A percentile compares a stretch with the other conserved stretches of the same genome.
Evolutionary conservation across 805 yeast genomes (phyloP).

Genomic region (Yueomyces sinensis): DNA sequence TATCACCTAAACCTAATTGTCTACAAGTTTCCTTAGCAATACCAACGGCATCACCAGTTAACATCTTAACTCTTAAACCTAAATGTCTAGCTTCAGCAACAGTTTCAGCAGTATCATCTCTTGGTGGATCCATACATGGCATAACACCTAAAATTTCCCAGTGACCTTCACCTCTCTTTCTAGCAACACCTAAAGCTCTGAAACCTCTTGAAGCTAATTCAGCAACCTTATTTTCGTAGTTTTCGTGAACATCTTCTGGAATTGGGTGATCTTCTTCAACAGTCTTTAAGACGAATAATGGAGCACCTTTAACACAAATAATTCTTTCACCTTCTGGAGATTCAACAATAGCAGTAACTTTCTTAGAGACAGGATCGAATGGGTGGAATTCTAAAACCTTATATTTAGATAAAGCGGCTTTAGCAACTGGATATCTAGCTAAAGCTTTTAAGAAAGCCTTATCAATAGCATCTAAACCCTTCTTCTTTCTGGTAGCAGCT

Average conservation of each 20-base stretch:
- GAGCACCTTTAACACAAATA: slow-evolving; percentile 96
- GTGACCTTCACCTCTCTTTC: slow-evolving; percentile 96
- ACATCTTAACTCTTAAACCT: slow-evolving; percentile 94
- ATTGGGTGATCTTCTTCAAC: slow-evolving; percentile 95
- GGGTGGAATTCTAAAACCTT: slow-evolving; percentile 93
- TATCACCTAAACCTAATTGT: slow-evolving; percentile 91
- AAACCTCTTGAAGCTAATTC: slow-evolving; percentile 97
- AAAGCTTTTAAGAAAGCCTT: slow-evolving; percentile 91
- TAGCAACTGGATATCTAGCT: slow-evolving; percentile 80
- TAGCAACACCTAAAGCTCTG: slow-evolving; percentile 97
- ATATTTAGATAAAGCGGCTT: slow-evolving; percentile 84
- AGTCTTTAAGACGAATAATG: slow-evolving; percentile 90
- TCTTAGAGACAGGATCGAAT: slow-evolving; percentile 95
- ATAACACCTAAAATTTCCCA: slow-evolving; percentile 96
- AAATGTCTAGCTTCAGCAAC: slow-evolving; percentile 80
- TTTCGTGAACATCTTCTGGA: slow-evolving; percentile 85
- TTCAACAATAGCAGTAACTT: slow-evolving; percentile 88
- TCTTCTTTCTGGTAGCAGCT: slow-evolving; percentile 96
- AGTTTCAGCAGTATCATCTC: slow-evolving; percentile 95
- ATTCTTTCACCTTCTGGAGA: slow-evolving; percentile 93
- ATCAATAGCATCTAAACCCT: slow-evolving; percentile 96
- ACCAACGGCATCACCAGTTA: slow-evolving; percentile 99
- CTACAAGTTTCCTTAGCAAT: slow-evolving; percentile 97
- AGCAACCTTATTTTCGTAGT: slow-evolving; percentile 93
- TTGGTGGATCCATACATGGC: slow-evolving; percentile 99